Evolutionary conservation across 2,329 filamentous ascomycete species (phyloP).

Genomic region (Peltaster fructicola): DNA sequence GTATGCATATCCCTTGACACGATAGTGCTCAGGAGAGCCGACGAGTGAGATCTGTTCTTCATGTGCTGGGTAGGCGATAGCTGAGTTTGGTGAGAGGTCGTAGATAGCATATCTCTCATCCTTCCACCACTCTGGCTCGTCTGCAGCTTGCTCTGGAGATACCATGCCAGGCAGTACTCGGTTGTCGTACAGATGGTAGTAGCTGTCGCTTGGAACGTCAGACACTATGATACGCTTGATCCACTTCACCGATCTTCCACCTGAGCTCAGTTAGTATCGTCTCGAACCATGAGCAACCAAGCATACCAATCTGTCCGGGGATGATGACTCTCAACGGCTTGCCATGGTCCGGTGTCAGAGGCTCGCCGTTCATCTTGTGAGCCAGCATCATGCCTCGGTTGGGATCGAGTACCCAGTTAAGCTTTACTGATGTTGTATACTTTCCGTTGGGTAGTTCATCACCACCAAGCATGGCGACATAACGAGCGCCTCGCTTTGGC

Average conservation of each 20-base stretch:
- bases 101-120: slow-evolving; percentile 90
- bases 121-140: slow-evolving; percentile 60
- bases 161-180: slow-evolving; percentile 75
- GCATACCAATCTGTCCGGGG: slow-evolving; percentile 84
- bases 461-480: slow-evolving; percentile 81
- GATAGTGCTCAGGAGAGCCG: slow-evolving; percentile 38
- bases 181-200: slow-evolving; percentile 94
- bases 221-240: slow-evolving; percentile 66
- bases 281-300: too few relatives aligned
- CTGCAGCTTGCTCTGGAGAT: slow-evolving; percentile 60
- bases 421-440: slow-evolving; percentile 74
- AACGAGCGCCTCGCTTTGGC: slow-evolving; percentile 53
- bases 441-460: slow-evolving; percentile 73
- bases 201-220: slow-evolving; percentile 66
- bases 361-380: slow-evolving; percentile 78
- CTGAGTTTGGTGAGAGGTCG: slow-evolving; percentile 76
- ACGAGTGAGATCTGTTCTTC: slow-evolving; percentile 45
- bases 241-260: slow-evolving; percentile 86
- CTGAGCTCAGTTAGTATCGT: too few relatives aligned
- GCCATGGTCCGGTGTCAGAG: slow-evolving; percentile 66
- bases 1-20: slow-evolving; percentile 68
- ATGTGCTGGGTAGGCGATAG: slow-evolving; percentile 62
- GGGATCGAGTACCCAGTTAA: slow-evolving; percentile 74
- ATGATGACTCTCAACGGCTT: slow-evolving; percentile 69
- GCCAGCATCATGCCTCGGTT: slow-evolving; percentile 75